Base-by-base conservation (phyloP, 148 eudicot genomes). In the Heliamphora exappendiculata region DNA sequence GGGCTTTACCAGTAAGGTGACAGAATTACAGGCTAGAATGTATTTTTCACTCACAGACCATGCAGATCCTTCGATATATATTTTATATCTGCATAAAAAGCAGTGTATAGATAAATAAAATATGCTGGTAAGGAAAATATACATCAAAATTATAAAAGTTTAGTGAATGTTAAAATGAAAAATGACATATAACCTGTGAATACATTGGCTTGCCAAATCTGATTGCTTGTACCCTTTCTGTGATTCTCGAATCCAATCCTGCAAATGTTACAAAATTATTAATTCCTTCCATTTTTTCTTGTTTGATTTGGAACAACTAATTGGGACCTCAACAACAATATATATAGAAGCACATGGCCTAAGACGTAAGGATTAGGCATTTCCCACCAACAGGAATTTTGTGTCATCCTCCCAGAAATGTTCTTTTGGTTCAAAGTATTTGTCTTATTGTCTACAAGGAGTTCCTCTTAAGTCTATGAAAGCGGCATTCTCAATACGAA, bases 31-130 rank as follows among this genome's bases (percentile, higher is more conserved):
- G 4, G 94, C 96, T 19, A 93, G 93, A 79, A 93, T 91, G 83
- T 93, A 93, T 71, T 93, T 93, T 75, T 91, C 92, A 44, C 98
- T 93, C 76, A 93, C 98, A 28, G 96, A 93, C 98, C 98, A 93
- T 47, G 96, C 96, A 50, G 91, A 86, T 37, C 98, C 98, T 85
- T 93, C 98, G 8, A 93, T 89, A 76, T 93, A 93, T 69, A 93
- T 89, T 78, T 93, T 93, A 81, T 82, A 93, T 79, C 98, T 93
- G 84, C 54, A 33, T 19, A 44, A 75, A 49, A 77, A 5, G 33
- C 63, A 73, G 39, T 60, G 34, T 26, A 51, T n/a, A 68, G n/a
- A 2, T 17, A 58, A 45, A 75, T 28, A 14, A 80, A 17, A 36
- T 50, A 3, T 6, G 26, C 14, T 13, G 5, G 12, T 17, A 16